These are phyloP conservation scores for Coemansia sp. DNA, from an alignment of 192 early-diverging fungal genomes.

Conservation along the genomic window DNA sequence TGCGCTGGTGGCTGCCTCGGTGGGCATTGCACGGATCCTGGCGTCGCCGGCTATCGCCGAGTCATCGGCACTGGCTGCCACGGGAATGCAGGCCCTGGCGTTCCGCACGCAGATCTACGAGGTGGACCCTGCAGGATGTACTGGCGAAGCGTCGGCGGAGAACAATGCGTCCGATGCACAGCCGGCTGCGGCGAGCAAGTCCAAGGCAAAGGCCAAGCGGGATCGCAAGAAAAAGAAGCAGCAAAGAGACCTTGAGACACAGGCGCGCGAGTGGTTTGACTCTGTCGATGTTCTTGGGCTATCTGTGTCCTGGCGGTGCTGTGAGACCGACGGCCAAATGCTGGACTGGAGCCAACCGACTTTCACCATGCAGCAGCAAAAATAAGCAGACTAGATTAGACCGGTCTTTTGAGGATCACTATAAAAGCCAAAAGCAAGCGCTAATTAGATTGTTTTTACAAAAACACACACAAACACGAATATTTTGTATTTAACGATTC, in stretches of 20 bases:
- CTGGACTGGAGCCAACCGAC: conserved; percentile 19
- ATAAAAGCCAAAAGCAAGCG: no score
- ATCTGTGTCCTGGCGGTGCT: conserved; percentile 6
- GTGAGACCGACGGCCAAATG: conserved; percentile 2
- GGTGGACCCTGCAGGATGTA: not conserved
- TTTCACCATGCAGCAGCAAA: no score
- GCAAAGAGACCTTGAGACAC: no score
- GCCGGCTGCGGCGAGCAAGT: not conserved
- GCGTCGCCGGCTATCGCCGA: not conserved
- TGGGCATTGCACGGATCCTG: conserved; percentile 15
- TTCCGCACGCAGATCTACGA: conserved; percentile 1
- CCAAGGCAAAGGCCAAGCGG: conserved; percentile 10
- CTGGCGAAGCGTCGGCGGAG: not conserved
- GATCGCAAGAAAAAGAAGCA: conserved; percentile 8
- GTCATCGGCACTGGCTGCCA: conserved; percentile 1
- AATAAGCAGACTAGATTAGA: not conserved
- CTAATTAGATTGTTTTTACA: no score
- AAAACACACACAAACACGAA: no score
- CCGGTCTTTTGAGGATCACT: not conserved
- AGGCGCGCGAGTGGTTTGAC: conserved; percentile 17
- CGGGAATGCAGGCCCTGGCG: conserved; percentile 12
- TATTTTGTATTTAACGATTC: no score
- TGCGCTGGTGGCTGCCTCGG: conserved; percentile 20
- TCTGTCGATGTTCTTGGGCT: not conserved
- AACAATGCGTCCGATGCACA: not conserved